Base-by-base conservation (phyloP, 2,329 filamentous ascomycete species). In the Fusarium lateritium region DNA sequence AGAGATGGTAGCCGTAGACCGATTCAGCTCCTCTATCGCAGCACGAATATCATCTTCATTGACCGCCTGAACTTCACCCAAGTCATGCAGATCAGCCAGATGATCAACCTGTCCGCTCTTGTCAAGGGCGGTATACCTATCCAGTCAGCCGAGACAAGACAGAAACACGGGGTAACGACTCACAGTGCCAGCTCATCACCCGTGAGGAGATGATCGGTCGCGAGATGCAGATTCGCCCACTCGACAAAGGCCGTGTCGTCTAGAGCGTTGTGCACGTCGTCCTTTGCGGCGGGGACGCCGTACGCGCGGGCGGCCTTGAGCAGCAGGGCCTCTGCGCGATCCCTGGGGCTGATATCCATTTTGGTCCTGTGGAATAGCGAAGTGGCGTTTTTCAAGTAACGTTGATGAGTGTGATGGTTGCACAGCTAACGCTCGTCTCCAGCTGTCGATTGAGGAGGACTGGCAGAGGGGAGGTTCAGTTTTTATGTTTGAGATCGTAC, bases 21-120 rank as follows among this genome's bases (percentile, higher is more conserved):
- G 82, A 62, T 87, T 84, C n/a, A 94, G 81, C 54, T 91, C 86
- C 5, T 86, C 83, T 50, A 92, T 88, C 17, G 91, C 91, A 40
- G 81, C 77, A 54, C 83, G 82, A 56, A 93, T 81, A 52, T 92
- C 89, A 26, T 85, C 80, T 59, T 92, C 89, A 15, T 82, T 79
- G 45, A 91, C 77, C 7, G 86, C 83, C 55, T 84, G 84, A 34
- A 85, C 78, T 33, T 80, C 72, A 6, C 82, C 79, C n/a, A 85
- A 69, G 67, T 88, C 83, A 57, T 84, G 78, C 38, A 79, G 70
- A 19, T 80, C 80, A 6, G 80, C 79, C 26, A 88, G 77, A 63
- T 76, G 76, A 54, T 85, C 83, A 11, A 84, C 82, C 56, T 83
- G 79, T 13, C 86, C 87, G 34, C 78, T 81, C 62, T 79, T 81